Base-by-base conservation (phyloP, 352 stramenopile genomes). In the Phytophthora pluvialis region DNA sequence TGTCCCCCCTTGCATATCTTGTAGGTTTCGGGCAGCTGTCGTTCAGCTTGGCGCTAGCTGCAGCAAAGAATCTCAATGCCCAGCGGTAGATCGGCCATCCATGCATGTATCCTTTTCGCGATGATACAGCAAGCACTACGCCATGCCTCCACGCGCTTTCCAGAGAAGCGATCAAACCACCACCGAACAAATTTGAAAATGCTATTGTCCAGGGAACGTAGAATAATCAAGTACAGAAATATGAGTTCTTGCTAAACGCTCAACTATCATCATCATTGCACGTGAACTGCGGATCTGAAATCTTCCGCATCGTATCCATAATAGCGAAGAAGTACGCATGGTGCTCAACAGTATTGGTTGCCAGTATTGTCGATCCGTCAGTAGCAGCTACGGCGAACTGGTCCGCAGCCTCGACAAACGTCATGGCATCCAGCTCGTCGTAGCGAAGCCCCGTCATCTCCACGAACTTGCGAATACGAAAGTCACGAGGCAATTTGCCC, bases 371-470 rank as follows among this genome's bases (percentile, higher is more conserved):
- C 13, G 44, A 39, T 10, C 67, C 8, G 29, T 78, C 50, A 4
- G 45, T 13, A 3, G 66, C 53, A 43, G 69, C 63, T 36, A 55
- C 52, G 43, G 79, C 50, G 15, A 83, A 67, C 28, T 69, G 48
- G 26, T 73, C 52, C 8, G 69, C 54, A 5, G 81, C 67, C 40
- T 82, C 67, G 6, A 81, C 31, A 43, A 87, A 75, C 11, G 35
- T 76, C 60, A 87, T 69, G 10, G 52, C 70, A n/a, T 77, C 47
- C 16, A 90, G 54, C 6, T 78, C 61, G 8, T 56, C 40, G 62
- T 78, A 73, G 13, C 38, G 68, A 5, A 75, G 57, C 18, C 74
- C 64, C 15, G 71, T 81, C 36, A 82, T 72, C 62, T 90, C 81
- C 21, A 66, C 57, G 52, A 90, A 88, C 38, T 44, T 44, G 15